These are phyloP conservation scores for barrel medic (Medicago truncatula) DNA, from an alignment of 306 rosid genomes.

Conservation along the genomic window MtrunA17r5.0-ANR NC_053044.1:40534501-40535000, in stretches of 20 bases:
- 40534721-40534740: too few species aligned
- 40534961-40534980: slow-evolving; percentile 97
- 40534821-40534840: slow-evolving; percentile 18
- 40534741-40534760: too few species aligned
- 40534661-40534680: not conserved
- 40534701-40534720: not conserved
- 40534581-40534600: too few species aligned
- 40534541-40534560: too few species aligned
- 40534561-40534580: too few species aligned
- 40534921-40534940: slow-evolving; percentile 94
- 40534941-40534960: slow-evolving; percentile 96
- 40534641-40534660: not conserved
- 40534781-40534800: not conserved
- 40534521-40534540: too few species aligned
- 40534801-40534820: not conserved
- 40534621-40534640: not conserved
- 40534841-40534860: slow-evolving; percentile 4
- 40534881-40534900: slow-evolving; percentile 86
- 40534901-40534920: slow-evolving; percentile 95
- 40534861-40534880: slow-evolving; percentile 17
- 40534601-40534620: not conserved
- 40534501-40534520: too few species aligned
- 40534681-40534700: not conserved
- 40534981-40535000: slow-evolving; percentile 94
- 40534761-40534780: too few species aligned